Percentiles rank a stretch among this genome's conserved stretches.
phyloP scores from a whole-genome alignment of 2,329 filamentous ascomycete genomes.

The Fusarium coffeatum region DNA sequence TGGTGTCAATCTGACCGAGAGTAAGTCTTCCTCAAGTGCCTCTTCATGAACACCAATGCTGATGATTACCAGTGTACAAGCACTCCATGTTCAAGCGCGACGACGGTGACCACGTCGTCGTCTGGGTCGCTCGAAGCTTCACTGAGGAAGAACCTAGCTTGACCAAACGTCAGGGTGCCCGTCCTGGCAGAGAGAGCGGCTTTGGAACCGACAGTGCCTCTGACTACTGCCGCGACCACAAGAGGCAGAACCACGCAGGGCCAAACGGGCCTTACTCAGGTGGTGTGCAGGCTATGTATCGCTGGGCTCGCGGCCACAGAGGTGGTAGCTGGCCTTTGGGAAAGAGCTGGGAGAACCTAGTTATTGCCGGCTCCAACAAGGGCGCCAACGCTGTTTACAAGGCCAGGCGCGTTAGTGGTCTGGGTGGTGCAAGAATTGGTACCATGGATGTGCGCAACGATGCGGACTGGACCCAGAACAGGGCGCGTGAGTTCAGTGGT shows the following conservation, averaged over 20 bases:
- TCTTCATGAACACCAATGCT: too few species aligned
- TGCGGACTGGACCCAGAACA: background rate
- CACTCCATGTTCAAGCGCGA: background rate
- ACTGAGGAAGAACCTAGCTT: background rate
- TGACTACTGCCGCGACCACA: background rate
- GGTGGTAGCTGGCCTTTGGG: background rate
- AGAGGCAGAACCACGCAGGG: background rate
- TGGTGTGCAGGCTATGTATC: background rate
- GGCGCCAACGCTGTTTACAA: background rate
- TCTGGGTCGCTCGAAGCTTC: background rate
- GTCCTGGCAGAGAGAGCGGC: background rate
- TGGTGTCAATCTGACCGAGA: background rate
- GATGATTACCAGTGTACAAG: background rate
- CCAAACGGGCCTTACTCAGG: background rate
- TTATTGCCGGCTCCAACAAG: background rate
- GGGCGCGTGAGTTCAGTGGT: background rate
- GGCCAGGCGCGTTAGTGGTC: background rate
- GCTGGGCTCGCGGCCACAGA: background rate
- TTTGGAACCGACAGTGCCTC: background rate
- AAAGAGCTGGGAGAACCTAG: background rate
- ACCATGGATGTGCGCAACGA: background rate
- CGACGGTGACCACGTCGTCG: background rate
- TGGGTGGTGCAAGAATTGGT: rapidly evolving
- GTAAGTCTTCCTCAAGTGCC: background rate
- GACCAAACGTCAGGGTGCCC: background rate